Evolutionary conservation across 768 basidiomycete genomes (phyloP), one percentile per base, ranked within the genome.

Genomic region (Suillus lakei): DNA sequence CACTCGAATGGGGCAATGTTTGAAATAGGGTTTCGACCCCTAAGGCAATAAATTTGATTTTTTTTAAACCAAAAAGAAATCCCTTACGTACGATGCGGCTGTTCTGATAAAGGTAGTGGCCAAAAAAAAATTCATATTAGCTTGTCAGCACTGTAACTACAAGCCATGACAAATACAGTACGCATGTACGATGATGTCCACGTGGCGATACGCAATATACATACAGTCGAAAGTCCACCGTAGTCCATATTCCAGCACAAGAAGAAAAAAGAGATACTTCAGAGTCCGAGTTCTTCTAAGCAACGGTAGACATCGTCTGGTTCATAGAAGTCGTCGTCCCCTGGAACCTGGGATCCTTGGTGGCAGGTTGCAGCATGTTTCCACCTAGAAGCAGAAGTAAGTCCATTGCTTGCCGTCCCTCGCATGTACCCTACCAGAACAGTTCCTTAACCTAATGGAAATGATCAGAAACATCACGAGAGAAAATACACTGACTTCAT

Each of bases 281-380:
- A 69, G 41, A 63, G 43, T 59, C 34, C 43, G 56, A 74, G 60
- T 23, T 66, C 60, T 62, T 67, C 73, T 62, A 71, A 65, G 21
- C 67, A 69, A 54, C 69, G 67, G 60, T 77, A 82, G 28, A 86
- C 76, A 4, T 79, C 77, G 66, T 92, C 88, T 43, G 85, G 79
- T 65, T 87, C 76, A 70, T 84, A 90, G 64, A 84, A 79, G 72
- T 88, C 85, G 62, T 79, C 71, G 65, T 92, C 89, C 36, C 88
- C 89, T 2, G 77, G 74, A 59, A 90, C 74, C 21, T 77, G 81
- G 6, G 84, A 83, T 21, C 84, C 83, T 61, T 85, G 84, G 71
- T 95, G 93, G 69, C 93, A 95, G 21, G 84, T 69, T 1, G 91
- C 91, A 34, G 92, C 93, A 71, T 95, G 93, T 76, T 95, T 92